A percentile compares a stretch with the other conserved stretches of the same genome.
Evolutionary conservation across 345 rosid genomes (phyloP).

Genomic region (Heritiera littoralis): DNA sequence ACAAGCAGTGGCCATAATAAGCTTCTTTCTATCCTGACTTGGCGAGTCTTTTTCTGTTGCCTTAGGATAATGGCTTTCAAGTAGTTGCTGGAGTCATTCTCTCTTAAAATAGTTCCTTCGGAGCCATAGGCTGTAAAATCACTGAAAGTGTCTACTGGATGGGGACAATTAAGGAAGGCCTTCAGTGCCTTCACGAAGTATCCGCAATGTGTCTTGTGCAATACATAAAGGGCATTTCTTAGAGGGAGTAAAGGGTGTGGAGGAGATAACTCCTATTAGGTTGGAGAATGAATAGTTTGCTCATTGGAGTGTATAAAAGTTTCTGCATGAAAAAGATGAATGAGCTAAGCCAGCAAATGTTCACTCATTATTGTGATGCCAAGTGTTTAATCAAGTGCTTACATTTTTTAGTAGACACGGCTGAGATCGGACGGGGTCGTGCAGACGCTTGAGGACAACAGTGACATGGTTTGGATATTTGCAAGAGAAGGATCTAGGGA

Average conservation of each 20-base stretch:
- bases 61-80: conserved; percentile 73
- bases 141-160: conserved; percentile 82
- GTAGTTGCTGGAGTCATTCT: conserved; percentile 90
- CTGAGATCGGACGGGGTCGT: conserved; percentile 59
- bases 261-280: conserved; percentile 78
- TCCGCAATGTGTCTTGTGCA: conserved; percentile 43
- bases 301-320: conserved; percentile 73
- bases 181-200: conserved; percentile 49
- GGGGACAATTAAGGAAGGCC: conserved; percentile 75
- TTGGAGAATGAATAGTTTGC: conserved; percentile 79
- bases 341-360: no score
- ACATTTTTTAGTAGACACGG: conserved; percentile 81
- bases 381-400: conserved; percentile 28
- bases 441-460: conserved; percentile 63
- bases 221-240: conserved; percentile 64
- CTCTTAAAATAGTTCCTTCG: conserved; percentile 79
- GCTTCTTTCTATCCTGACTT: conserved; percentile 37
- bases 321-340: conserved; percentile 46
- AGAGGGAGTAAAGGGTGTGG: conserved; percentile 75
- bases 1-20: conserved; percentile 67
- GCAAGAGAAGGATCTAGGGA: conserved; percentile 97
- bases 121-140: conserved; percentile 87
- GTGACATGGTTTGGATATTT: conserved; percentile 85
- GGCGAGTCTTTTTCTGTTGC: conserved; percentile 46
- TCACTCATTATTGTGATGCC: no score